These are phyloP conservation scores for Fusarium miscanthi DNA, from an alignment of 2,329 filamentous ascomycete genomes.

Conservation along the genomic window DNA sequence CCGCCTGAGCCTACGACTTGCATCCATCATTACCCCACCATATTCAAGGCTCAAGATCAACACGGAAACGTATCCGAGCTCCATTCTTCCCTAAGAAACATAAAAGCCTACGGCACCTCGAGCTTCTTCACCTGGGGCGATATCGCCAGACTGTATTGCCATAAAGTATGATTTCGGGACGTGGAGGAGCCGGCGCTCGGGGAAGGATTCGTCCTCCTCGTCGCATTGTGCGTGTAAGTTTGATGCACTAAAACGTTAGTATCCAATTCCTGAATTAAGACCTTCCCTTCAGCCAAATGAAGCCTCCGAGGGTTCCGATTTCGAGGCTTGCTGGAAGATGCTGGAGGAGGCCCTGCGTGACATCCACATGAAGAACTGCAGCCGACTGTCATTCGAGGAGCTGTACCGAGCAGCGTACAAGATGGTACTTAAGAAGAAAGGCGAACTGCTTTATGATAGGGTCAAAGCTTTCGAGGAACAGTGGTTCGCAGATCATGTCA, in stretches of 20 bases:
- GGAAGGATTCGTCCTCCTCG: slow-evolving; percentile 58
- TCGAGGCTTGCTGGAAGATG: slow-evolving; percentile 85
- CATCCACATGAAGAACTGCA: slow-evolving; percentile 93
- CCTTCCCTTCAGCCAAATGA: slow-evolving; percentile 47
- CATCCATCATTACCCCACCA: slow-evolving; percentile 35
- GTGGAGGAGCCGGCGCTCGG: slow-evolving; percentile 56
- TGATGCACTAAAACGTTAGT: not conserved
- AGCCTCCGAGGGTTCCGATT: slow-evolving; percentile 74
- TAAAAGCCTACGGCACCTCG: not conserved
- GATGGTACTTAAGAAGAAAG: slow-evolving; percentile 89
- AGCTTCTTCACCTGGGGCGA: slow-evolving; percentile 1
- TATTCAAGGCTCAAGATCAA: slow-evolving; percentile 7
- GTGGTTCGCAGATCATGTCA: slow-evolving; percentile 82
- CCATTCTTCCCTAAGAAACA: not conserved
- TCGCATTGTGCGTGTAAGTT: slow-evolving; percentile 57
- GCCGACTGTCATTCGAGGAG: slow-evolving; percentile 90
- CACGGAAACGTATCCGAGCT: slow-evolving; percentile 5
- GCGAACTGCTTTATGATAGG: slow-evolving; percentile 80
- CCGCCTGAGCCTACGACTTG: slow-evolving; percentile 26
- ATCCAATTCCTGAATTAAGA: slow-evolving; percentile 37
- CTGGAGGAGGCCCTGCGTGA: slow-evolving; percentile 82
- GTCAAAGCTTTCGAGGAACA: slow-evolving; percentile 84
- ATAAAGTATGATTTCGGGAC: slow-evolving; percentile 60
- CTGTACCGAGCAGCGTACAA: slow-evolving; percentile 95
- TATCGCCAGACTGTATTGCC: not conserved